Evolutionary conservation across 305 asterid genomes (phyloP), one percentile per base, ranked within the genome.

Genomic region (Fraxinus greggii): DNA sequence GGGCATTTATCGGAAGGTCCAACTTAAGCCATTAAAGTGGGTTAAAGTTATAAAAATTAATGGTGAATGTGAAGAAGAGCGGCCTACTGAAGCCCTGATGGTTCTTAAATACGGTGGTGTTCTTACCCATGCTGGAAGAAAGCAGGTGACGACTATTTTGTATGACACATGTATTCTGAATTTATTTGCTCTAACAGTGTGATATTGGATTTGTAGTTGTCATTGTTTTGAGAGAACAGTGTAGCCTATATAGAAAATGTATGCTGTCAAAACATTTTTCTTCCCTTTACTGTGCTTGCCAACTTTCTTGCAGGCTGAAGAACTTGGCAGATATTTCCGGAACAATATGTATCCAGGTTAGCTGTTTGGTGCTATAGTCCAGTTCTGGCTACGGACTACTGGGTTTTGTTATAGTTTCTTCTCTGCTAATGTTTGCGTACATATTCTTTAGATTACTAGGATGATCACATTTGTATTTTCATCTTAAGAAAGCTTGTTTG

Each of bases 71-170:
- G 98, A 93, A 86, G 98, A 94, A 85, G 99, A 96, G 84, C 89
- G 87, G 78, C 99, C 99, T 75, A 88, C 89, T 3, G 98, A 97
- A 89, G 99, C 99, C 73, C 92, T 97, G 59, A 97, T 97, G 99
- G 87, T 97, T 91, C 98, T 96, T 42, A 96, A 96, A 88, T 94
- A 96, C 72, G 99, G 99, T 24, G 99, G 99, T 84, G 99, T 96
- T 86, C 98, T 97, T 82, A 94, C 99, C 75, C 99, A 97, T 79
- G 99, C 98, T 59, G 99, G 99, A 80, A 88, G 98, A 87, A 97
- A 93, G 82, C 99, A 96, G 98, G 99, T 92, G 65, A 83, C 45
- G 19, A 17, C 80, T 84, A 19, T 76, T n/a, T 82, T 42, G 29
- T 63, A 78, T 76, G 80, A 75, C 72, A 79, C 84, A 24, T 84